Conservation (phyloP, 352 stramenopile genomes). For the Globisporangium emineosum region DNA sequence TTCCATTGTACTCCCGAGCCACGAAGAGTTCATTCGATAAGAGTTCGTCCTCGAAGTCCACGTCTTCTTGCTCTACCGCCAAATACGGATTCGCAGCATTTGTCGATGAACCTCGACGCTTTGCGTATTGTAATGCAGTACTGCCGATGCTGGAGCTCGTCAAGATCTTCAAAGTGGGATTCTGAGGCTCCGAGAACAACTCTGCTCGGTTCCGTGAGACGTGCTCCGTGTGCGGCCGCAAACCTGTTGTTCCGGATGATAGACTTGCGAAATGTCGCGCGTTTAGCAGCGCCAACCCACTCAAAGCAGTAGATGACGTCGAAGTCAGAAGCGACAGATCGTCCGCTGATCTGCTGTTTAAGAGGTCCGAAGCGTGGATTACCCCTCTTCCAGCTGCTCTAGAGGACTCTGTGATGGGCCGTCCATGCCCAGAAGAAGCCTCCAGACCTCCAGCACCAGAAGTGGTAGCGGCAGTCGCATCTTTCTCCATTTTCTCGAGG, state of each 20-base stretch:
- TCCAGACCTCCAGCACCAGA: not conserved
- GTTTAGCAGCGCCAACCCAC: not conserved
- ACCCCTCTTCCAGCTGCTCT: not conserved
- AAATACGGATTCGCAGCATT: slow-evolving; percentile 14
- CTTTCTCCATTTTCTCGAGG: slow-evolving; percentile 87
- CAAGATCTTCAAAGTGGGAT: not conserved
- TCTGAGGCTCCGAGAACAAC: slow-evolving; percentile 4
- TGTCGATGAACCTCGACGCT: not conserved
- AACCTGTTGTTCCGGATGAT: not conserved
- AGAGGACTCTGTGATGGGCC: not conserved
- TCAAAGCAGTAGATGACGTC: not conserved
- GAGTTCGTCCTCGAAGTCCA: slow-evolving; percentile 4
- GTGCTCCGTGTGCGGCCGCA: slow-evolving; percentile 12
- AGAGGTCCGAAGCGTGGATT: slow-evolving; percentile 4
- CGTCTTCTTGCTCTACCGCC: slow-evolving; percentile 18
- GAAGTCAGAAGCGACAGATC: slow-evolving; percentile 9
- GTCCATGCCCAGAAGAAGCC: not conserved
- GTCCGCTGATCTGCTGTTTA: slow-evolving; percentile 16
- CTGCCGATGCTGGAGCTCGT: not conserved
- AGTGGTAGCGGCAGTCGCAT: slow-evolving; percentile 20
- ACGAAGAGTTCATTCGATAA: not conserved
- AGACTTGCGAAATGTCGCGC: not conserved
- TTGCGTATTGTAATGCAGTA: not conserved
- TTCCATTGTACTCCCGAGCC: not conserved
- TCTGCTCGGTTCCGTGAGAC: slow-evolving; percentile 8